phyloP scores from a whole-genome alignment of 164 flowering plant genomes.

The Nymphaea thermarum region DNA sequence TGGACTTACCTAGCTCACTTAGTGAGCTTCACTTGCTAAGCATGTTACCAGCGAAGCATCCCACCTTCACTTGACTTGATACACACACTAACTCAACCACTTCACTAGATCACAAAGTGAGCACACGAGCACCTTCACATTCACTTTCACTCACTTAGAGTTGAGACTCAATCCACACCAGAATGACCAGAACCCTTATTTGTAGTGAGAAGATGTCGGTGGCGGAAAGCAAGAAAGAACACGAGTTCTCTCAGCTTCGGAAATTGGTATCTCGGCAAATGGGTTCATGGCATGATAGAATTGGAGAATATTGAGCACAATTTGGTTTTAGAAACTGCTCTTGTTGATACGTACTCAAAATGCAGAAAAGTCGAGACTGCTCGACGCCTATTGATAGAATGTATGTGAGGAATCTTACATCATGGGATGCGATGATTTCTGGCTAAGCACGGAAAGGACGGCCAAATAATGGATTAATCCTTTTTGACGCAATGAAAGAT shows the following conservation, averaged over 20 bases:
- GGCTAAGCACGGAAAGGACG: constrained; percentile 44
- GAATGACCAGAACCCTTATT: too few species aligned
- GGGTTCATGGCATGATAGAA: constrained; percentile 18
- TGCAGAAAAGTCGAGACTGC: constrained; percentile 29
- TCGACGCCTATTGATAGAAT: constrained; percentile 54
- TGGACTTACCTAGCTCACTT: too few species aligned
- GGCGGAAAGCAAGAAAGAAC: constrained; percentile 2
- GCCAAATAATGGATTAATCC: constrained; percentile 34
- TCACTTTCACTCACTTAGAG: neutral
- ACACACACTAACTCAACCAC: too few species aligned
- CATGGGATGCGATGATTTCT: constrained; percentile 54
- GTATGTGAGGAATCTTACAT: constrained; percentile 26
- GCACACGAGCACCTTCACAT: too few species aligned
- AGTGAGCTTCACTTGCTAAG: too few species aligned
- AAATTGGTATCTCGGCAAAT: constrained; percentile 15
- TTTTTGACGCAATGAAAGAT: constrained; percentile 43
- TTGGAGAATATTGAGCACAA: constrained; percentile 5
- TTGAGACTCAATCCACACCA: too few species aligned
- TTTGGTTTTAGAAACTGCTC: constrained; percentile 46
- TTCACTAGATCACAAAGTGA: too few species aligned
- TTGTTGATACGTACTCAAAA: constrained; percentile 61
- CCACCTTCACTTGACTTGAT: too few species aligned
- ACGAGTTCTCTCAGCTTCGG: constrained; percentile 9
- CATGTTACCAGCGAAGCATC: too few species aligned
- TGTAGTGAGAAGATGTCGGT: too few species aligned